A percentile compares a stretch with the other conserved stretches of the same genome.
These are phyloP conservation scores for Zalaria sp. DNA, from an alignment of 2,329 filamentous ascomycete genomes.

Conservation along the genomic window DNA sequence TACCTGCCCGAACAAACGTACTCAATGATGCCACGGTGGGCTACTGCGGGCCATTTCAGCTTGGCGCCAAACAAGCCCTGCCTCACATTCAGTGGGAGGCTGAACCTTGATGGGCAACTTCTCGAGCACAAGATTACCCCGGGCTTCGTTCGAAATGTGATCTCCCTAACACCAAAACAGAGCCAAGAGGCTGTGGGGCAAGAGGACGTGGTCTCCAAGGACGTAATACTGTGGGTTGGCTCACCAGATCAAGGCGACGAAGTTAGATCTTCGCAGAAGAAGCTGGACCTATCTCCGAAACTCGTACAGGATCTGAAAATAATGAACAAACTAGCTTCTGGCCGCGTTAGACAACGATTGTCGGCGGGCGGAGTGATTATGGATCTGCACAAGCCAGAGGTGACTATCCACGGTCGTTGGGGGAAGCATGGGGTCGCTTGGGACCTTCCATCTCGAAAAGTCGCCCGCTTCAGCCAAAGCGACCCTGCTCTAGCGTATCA, in stretches of 20 bases:
- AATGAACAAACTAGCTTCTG: constrained; percentile 11
- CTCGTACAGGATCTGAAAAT: neutral
- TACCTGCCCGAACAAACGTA: constrained; percentile 44
- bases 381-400: constrained; percentile 12
- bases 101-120: constrained; percentile 37
- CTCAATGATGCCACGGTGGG: constrained; percentile 40
- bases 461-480: constrained; percentile 22
- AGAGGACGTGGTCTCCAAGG: constrained; percentile 5
- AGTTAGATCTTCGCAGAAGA: no score
- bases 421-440: constrained; percentile 21
- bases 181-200: constrained; percentile 7
- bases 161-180: constrained; percentile 35
- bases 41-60: constrained; percentile 39
- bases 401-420: constrained; percentile 22
- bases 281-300: no score
- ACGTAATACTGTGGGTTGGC: constrained; percentile 17
- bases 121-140: constrained; percentile 40
- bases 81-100: constrained; percentile 45
- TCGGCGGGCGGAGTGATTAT: constrained; percentile 24
- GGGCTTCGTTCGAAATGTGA: constrained; percentile 40
- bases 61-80: constrained; percentile 38
- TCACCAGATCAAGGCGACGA: no score
- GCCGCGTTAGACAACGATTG: constrained; percentile 13
- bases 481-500: constrained; percentile 29
- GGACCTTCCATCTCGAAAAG: constrained; percentile 24